Conservation (phyloP, 176 grass and related monocot genomes). For the Urochloa ruziziensis region DNA sequence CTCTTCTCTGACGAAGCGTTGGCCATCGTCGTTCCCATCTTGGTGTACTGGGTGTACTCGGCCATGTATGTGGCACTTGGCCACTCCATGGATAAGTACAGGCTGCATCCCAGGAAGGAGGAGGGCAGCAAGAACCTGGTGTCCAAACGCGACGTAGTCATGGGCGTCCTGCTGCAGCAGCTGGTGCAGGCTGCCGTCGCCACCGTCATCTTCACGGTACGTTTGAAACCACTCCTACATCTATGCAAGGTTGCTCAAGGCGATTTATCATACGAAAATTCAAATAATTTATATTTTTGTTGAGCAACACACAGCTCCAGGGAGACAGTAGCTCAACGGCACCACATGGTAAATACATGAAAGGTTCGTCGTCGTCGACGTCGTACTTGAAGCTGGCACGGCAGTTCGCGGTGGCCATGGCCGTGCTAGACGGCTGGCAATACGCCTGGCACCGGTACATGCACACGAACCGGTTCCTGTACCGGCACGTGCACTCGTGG, state of each 20-base stretch:
- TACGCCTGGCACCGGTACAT: background rate
- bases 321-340: background rate
- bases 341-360: background rate
- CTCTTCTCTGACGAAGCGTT: constrained; percentile 28
- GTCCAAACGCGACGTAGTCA: constrained; percentile 35
- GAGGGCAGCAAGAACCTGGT: constrained; percentile 46
- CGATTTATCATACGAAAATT: no score
- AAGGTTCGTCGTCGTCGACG: background rate
- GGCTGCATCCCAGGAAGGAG: constrained; percentile 39
- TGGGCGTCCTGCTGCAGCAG: constrained; percentile 47
- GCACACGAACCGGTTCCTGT: background rate
- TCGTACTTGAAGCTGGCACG: background rate
- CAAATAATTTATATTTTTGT: no score
- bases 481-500: background rate
- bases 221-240: background rate
- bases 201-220: constrained; percentile 8
- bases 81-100: constrained; percentile 32
- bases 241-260: no score
- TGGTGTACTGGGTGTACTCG: constrained; percentile 50
- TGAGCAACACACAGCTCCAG: background rate
- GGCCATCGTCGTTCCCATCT: constrained; percentile 35
- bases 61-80: constrained; percentile 30
- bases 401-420: constrained; percentile 28
- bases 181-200: constrained; percentile 31
- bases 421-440: constrained; percentile 30